phyloP scores from a whole-genome alignment of 2,329 filamentous ascomycete genomes.

The Diaporthe ilicicola region DNA sequence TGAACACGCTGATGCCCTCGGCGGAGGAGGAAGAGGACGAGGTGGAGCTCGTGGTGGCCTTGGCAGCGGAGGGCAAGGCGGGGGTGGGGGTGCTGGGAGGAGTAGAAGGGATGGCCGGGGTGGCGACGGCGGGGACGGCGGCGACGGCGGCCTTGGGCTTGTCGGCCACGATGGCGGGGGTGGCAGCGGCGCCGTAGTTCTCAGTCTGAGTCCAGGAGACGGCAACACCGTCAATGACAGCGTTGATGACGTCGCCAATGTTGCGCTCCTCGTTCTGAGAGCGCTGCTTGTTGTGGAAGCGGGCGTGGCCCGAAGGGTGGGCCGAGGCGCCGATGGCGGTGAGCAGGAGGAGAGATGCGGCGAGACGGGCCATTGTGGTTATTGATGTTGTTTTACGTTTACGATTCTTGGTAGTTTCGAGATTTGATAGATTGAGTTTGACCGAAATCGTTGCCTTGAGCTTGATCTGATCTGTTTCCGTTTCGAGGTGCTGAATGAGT shows the following conservation, averaged over 20 bases:
- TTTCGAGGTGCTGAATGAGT: conserved; percentile 21
- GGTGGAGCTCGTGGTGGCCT: conserved; percentile 78
- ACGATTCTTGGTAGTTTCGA: not conserved
- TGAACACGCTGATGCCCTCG: conserved; percentile 36
- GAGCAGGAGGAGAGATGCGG: conserved; percentile 41
- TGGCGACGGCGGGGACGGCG: conserved; percentile 13
- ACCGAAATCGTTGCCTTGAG: not conserved
- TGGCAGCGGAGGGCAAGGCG: conserved; percentile 11
- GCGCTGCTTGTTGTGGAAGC: conserved; percentile 46
- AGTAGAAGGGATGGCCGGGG: conserved; percentile 26
- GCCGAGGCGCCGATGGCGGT: conserved; percentile 44
- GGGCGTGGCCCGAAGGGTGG: conserved; percentile 48
- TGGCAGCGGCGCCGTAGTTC: conserved; percentile 31
- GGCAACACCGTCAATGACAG: conserved; percentile 40
- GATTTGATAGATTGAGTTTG: not conserved
- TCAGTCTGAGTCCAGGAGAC: conserved; percentile 40
- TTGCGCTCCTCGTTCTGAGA: conserved; percentile 37
- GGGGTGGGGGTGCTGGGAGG: conserved; percentile 31
- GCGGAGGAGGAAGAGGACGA: conserved; percentile 79
- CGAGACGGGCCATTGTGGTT: conserved; percentile 35
- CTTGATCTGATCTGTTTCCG: not conserved
- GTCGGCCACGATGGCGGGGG: conserved; percentile 18
- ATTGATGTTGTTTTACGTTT: not conserved
- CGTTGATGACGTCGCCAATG: conserved; percentile 35
- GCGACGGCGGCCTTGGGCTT: conserved; percentile 20